These are phyloP conservation scores for Fusarium albosuccineum DNA, from an alignment of 2,329 filamentous ascomycete genomes.

Conservation along the genomic window DNA sequence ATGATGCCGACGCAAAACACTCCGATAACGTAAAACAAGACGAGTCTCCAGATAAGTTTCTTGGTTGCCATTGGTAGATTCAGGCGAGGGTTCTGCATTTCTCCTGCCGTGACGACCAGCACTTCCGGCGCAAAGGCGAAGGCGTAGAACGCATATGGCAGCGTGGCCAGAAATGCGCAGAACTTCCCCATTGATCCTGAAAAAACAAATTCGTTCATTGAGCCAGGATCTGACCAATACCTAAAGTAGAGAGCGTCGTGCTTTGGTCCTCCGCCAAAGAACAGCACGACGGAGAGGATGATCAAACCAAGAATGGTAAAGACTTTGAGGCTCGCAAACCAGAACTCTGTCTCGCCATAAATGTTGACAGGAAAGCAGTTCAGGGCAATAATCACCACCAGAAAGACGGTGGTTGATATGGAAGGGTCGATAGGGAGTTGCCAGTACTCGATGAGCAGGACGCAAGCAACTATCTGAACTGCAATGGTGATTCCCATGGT, in stretches of 20 bases:
- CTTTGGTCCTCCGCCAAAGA: constrained; percentile 61
- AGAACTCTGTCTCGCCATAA: neutral
- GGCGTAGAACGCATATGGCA: constrained; percentile 45
- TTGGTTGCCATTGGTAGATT: constrained; percentile 47
- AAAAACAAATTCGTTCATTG: neutral
- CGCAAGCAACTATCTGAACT: too few relatives aligned
- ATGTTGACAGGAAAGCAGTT: neutral
- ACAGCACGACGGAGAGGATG: constrained; percentile 60
- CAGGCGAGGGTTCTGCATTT: constrained; percentile 47
- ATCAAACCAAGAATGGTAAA: constrained; percentile 63
- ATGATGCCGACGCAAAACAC: neutral
- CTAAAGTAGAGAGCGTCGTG: constrained; percentile 59
- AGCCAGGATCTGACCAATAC: neutral
- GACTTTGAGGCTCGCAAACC: neutral
- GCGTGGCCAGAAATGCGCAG: constrained; percentile 61
- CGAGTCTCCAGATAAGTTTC: constrained; percentile 45
- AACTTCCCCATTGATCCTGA: neutral
- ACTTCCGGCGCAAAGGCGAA: constrained; percentile 49
- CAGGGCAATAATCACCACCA: too few relatives aligned
- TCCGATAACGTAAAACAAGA: constrained; percentile 58
- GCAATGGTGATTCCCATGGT: too few relatives aligned
- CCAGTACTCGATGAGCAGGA: too few relatives aligned
- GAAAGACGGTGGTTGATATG: too few relatives aligned
- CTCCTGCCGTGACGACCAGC: constrained; percentile 46
- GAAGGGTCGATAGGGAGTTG: too few relatives aligned